Percentiles rank a stretch among this genome's conserved stretches.
Conservation (phyloP, 2,329 filamentous ascomycete species). For the Beauveria bassiana region DNA sequence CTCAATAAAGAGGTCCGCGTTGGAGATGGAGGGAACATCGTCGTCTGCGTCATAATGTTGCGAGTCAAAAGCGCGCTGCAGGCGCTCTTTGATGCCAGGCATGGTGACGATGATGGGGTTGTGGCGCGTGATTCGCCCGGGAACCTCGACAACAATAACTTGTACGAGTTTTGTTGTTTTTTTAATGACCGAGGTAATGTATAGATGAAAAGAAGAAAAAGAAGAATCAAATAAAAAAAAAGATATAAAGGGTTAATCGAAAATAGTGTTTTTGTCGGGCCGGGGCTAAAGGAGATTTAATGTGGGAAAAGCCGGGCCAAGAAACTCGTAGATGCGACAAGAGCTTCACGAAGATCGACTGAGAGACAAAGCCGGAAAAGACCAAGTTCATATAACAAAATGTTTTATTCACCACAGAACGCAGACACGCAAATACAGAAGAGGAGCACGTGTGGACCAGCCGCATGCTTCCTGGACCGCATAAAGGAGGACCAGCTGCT, state of each 20-base stretch:
- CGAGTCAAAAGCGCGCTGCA: conserved; percentile 12
- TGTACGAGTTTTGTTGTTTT: neutral
- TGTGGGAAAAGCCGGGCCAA: neutral
- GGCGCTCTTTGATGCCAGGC: conserved; percentile 19
- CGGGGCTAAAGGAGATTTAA: neutral
- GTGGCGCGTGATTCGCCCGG: neutral
- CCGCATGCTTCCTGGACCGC: neutral
- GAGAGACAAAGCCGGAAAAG: neutral
- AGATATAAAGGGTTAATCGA: neutral
- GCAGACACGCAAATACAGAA: neutral
- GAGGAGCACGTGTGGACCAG: conserved; percentile 9
- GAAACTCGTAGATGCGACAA: neutral
- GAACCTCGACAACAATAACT: neutral
- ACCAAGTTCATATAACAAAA: conserved; percentile 5
- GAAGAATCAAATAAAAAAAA: neutral
- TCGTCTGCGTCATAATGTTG: conserved; percentile 25
- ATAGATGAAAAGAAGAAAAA: neutral
- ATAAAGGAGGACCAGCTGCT: neutral
- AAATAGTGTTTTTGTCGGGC: neutral
- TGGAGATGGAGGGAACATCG: conserved; percentile 27
- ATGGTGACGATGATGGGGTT: neutral
- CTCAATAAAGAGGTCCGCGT: conserved; percentile 32
- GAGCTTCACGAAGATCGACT: no score
- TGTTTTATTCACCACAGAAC: neutral
- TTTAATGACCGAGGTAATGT: neutral